These are phyloP conservation scores for Pleurotus giganteus DNA, from an alignment of 768 basidiomycete genomes.

Conservation along the genomic window DNA sequence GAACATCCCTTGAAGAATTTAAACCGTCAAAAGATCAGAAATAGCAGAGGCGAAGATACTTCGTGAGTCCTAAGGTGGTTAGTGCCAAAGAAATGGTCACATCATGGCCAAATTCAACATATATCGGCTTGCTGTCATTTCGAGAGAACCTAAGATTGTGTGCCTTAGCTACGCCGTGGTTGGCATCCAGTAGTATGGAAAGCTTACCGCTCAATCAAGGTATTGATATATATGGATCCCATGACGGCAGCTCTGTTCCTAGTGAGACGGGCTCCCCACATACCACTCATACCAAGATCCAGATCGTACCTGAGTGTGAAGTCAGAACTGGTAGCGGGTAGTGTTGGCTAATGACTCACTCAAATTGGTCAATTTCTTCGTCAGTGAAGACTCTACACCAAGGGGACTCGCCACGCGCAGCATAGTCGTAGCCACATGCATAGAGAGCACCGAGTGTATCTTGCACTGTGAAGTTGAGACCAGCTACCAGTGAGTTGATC, in stretches of 20 bases:
- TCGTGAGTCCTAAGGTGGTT: slow-evolving; percentile 35
- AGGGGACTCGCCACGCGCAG: slow-evolving; percentile 32
- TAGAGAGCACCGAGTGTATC: slow-evolving; percentile 38
- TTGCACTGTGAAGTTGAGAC: slow-evolving; percentile 27
- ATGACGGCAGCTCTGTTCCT: slow-evolving; percentile 30
- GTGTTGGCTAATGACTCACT: slow-evolving; percentile 23
- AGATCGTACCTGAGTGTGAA: slow-evolving; percentile 31
- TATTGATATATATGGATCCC: slow-evolving; percentile 36
- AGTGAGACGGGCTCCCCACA: slow-evolving; percentile 34
- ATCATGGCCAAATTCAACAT: slow-evolving; percentile 43
- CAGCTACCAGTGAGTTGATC: slow-evolving; percentile 31
- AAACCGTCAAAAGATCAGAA: neutral
- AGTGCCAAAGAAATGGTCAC: slow-evolving; percentile 36
- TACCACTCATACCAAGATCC: slow-evolving; percentile 34
- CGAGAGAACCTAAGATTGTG: slow-evolving; percentile 27
- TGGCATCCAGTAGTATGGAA: neutral
- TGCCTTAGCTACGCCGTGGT: neutral
- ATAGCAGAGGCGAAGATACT: slow-evolving; percentile 23
- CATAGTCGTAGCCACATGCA: slow-evolving; percentile 40
- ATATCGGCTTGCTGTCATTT: slow-evolving; percentile 28
- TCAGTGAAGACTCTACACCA: slow-evolving; percentile 38
- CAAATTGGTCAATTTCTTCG: slow-evolving; percentile 31
- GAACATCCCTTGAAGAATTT: slow-evolving; percentile 26
- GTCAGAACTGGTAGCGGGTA: neutral
- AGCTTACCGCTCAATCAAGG: slow-evolving; percentile 35